A percentile compares a stretch with the other conserved stretches of the same genome.
Conservation (phyloP, 306 rosid species). For the Castanopsis chinensis region DNA sequence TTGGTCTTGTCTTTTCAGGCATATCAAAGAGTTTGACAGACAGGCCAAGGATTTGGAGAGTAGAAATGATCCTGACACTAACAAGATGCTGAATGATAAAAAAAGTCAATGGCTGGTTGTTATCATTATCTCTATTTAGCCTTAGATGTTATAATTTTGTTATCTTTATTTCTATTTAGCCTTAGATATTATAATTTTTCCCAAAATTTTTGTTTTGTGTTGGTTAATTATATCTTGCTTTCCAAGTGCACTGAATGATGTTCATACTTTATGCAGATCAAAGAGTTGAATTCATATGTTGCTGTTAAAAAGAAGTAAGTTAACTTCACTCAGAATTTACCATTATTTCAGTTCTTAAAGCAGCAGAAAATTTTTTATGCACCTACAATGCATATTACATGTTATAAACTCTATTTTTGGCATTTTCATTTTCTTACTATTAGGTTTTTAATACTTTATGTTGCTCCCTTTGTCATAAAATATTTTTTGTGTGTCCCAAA, state of each 20-base stretch:
- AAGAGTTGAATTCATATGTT: slow-evolving; percentile 47
- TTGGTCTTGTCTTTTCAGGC: slow-evolving; percentile 48
- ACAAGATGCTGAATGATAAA: slow-evolving; percentile 81
- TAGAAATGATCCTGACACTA: slow-evolving; percentile 59
- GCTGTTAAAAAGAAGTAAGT: slow-evolving; percentile 94
- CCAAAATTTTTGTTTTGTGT: not conserved
- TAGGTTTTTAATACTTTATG: too few species aligned
- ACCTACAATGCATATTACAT: too few species aligned
- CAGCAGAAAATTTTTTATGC: too few species aligned
- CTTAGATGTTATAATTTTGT: not conserved
- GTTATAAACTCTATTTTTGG: too few species aligned
- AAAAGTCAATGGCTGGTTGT: slow-evolving; percentile 80
- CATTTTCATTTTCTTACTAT: too few species aligned
- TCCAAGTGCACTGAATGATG: slow-evolving; percentile 17
- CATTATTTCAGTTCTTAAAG: too few species aligned
- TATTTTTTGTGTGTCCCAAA: too few species aligned
- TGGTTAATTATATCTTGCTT: not conserved
- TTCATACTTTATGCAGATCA: slow-evolving; percentile 63
- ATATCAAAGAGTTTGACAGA: slow-evolving; percentile 84
- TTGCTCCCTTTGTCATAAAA: too few species aligned
- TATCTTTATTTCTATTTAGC: slow-evolving; percentile 4
- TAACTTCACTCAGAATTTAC: not conserved
- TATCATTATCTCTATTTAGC: slow-evolving; percentile 1
- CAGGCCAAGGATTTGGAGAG: slow-evolving; percentile 74
- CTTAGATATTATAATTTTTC: not conserved